Evolutionary conservation across 2,329 filamentous ascomycete genomes (phyloP), one percentile per base, ranked within the genome.

Genomic region (Laburnicola sp.): DNA sequence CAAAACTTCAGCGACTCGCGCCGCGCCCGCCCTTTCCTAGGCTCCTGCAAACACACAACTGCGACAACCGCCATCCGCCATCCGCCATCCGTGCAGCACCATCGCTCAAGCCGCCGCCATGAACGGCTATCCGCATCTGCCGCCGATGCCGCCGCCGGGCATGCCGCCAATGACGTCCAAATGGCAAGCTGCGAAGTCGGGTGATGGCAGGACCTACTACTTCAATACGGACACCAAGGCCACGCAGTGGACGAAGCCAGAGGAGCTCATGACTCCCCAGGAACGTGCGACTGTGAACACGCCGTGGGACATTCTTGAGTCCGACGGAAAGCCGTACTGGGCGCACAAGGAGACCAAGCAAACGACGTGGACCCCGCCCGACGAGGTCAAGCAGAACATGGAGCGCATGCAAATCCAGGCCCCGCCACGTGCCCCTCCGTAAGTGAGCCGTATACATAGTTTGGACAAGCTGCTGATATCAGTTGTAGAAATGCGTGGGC

Each of bases 311-410:
- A 91, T 96, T 74, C 94, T 96, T 68, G 91, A 87, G 25, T 86
- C 91, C 56, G 89, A 90, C 58, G 94, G 93, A 40, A 86, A 87
- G 64, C 90, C 93, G 70, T 99, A 99, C 75, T 99, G 91, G 64
- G 93, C 92, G 74, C 94, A 99, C 73, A 89, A 86, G 30, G 88
- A 95, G 74, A 92, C 89, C 38, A 92, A 93, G 75, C 83, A 91
- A 76, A 97, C 91, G 72, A 91, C 89, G 28, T 99, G 94, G 94
- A 88, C 92, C 66, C 92, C 96, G 82, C 94, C 94, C 49, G 88
- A 91, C 48, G 84, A 78, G 53, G 61, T 71, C 25, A 58, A 62
- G 44, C 91, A 90, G 75, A 91, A 88, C 56, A 92, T 92, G 75
- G 91, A 89, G 68, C 81, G 82, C 62, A 88, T 89, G 53, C 92